phyloP scores from a whole-genome alignment of 2,329 filamentous ascomycete genomes.

The Lecanosticta acicola region DNA sequence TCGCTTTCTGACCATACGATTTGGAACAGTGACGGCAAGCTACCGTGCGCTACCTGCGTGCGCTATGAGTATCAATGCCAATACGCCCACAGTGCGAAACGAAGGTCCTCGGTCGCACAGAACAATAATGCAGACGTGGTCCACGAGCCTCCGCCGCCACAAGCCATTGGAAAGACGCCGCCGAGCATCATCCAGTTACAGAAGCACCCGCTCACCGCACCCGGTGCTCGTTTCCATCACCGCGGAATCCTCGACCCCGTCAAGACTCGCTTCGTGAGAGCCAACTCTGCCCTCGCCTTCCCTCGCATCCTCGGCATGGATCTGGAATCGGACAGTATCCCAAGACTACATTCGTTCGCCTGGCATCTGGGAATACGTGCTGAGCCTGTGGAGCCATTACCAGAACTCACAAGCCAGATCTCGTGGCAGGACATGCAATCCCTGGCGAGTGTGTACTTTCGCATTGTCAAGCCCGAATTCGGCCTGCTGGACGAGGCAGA shows the following conservation, averaged over 20 bases:
- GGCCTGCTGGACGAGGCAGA: constrained; percentile 42
- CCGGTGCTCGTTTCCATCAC: constrained; percentile 33
- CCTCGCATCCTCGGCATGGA: constrained; percentile 49
- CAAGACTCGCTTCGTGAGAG: constrained; percentile 33
- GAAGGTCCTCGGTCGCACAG: constrained; percentile 21
- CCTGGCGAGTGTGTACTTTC: constrained; percentile 44
- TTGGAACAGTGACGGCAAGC: constrained; percentile 28
- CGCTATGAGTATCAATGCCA: constrained; percentile 34
- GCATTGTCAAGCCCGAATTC: constrained; percentile 49
- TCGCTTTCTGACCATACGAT: too few species aligned
- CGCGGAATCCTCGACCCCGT: constrained; percentile 33
- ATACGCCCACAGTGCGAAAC: constrained; percentile 28
- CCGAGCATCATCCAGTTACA: constrained; percentile 31
- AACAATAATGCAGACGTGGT: constrained; percentile 24
- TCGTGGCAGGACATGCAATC: constrained; percentile 25
- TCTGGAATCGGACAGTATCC: constrained; percentile 50
- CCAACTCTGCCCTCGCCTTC: constrained; percentile 48
- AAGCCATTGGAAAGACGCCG: constrained; percentile 19
- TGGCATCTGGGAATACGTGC: constrained; percentile 43
- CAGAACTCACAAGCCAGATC: constrained; percentile 26
- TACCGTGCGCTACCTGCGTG: constrained; percentile 32
- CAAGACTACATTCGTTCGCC: constrained; percentile 51
- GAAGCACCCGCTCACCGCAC: constrained; percentile 31
- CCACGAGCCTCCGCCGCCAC: constrained; percentile 19
- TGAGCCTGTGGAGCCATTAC: constrained; percentile 22